A percentile compares a stretch with the other conserved stretches of the same genome.
Evolutionary conservation across 768 basidiomycete genomes (phyloP).

Genomic region (Favolaschia claudopus): DNA sequence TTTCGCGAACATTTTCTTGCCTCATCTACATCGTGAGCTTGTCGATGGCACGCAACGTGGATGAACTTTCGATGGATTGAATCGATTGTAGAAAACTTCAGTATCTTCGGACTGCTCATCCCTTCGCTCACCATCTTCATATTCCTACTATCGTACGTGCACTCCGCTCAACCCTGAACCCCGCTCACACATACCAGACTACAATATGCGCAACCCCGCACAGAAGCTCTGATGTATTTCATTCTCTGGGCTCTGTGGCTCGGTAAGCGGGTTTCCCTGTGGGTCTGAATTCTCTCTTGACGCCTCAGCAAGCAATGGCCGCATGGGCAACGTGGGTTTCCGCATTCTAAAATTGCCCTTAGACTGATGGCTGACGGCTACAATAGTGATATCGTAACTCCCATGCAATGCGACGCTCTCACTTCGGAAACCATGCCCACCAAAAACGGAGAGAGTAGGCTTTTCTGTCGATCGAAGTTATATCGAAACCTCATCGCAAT

Average conservation of each 20-base stretch:
- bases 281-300: not conserved
- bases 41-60: not conserved
- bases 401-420: constrained; percentile 64
- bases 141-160: constrained; percentile 64
- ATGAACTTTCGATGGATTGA: too few relatives aligned
- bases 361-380: constrained; percentile 7
- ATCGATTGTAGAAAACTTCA: constrained; percentile 52
- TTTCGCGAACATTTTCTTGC: constrained; percentile 73
- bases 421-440: constrained; percentile 53
- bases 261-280: constrained; percentile 48
- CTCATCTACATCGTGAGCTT: constrained; percentile 61
- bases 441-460: constrained; percentile 60
- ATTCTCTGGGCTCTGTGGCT: constrained; percentile 73
- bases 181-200: constrained; percentile 48
- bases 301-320: constrained; percentile 63
- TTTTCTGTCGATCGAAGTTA: not conserved
- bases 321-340: constrained; percentile 79
- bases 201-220: constrained; percentile 73
- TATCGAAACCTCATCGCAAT: constrained; percentile 11
- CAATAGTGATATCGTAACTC: constrained; percentile 73
- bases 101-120: constrained; percentile 71
- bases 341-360: not conserved
- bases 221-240: constrained; percentile 64
- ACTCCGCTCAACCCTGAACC: not conserved
- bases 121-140: constrained; percentile 71